phyloP scores from a whole-genome alignment of 257 asterid species.

The Echites panduratus region DNA sequence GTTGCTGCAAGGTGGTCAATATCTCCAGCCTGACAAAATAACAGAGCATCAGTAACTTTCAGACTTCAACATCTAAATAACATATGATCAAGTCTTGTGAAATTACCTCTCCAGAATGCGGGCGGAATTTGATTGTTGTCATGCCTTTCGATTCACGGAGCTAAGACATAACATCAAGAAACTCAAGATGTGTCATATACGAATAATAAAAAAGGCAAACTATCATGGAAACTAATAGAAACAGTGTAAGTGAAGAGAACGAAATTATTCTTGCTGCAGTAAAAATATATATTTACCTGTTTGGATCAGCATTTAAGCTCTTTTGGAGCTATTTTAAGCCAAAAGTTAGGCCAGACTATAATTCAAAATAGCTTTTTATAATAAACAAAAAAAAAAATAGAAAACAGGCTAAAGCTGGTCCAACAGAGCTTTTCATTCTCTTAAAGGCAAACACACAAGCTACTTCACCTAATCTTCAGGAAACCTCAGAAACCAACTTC shows the following conservation, averaged over 20 bases:
- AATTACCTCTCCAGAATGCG: conserved; percentile 95
- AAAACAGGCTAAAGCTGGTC: too few relatives aligned
- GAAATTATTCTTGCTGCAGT: not conserved
- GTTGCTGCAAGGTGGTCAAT: conserved; percentile 97
- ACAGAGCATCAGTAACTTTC: conserved; percentile 8
- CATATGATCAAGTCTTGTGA: conserved; percentile 3
- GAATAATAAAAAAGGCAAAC: not conserved
- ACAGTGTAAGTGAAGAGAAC: not conserved
- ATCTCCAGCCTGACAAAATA: conserved; percentile 78
- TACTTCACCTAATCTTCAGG: too few relatives aligned
- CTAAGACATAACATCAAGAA: conserved; percentile 37
- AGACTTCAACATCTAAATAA: conserved; percentile 5
- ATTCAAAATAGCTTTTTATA: too few relatives aligned
- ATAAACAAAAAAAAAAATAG: too few relatives aligned
- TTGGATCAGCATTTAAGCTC: too few relatives aligned
- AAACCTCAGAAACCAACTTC: too few relatives aligned
- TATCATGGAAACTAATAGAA: not conserved
- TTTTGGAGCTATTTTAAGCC: too few relatives aligned
- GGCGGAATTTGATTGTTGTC: conserved; percentile 92
- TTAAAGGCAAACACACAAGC: too few relatives aligned
- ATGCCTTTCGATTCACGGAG: conserved; percentile 96
- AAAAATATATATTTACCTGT: not conserved
- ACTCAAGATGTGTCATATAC: conserved; percentile 12
- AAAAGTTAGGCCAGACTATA: too few relatives aligned
- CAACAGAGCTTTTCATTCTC: too few relatives aligned